Base-by-base conservation (phyloP, 148 eudicot genomes). In the Camellia lanceoleosa region DNA sequence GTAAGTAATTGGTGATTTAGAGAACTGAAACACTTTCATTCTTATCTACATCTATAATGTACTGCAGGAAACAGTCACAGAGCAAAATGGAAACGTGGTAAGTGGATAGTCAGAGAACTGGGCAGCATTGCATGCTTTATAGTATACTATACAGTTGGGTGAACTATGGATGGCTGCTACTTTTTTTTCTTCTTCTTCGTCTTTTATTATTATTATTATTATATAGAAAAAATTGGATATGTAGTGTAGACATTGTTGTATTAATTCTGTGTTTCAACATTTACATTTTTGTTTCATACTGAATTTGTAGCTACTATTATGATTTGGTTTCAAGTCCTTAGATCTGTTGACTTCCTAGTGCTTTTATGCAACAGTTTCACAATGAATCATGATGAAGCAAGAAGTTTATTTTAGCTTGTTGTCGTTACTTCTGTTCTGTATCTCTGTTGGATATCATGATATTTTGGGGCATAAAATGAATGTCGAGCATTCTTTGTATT, bases 1-100 rank as follows among this genome's bases (percentile, higher is more conserved):
- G 93, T 88, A 78, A 75, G 73, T 63, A 19, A 46, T 76, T 13
- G 13, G 63, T 54, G 62, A 55, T 54, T 41, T 54, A 23, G 63
- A 4, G 47, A 47, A 69, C 20, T 5, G 54, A 7, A 55, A n/a
- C 61, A 10, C 47, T 10, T 20, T 10, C 4, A 1, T 19, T 20
- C 44, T 51, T 47, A 71, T 16, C 41, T 72, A 15, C 19, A 14
- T 69, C 3, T 16, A n/a, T 78, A 56, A 38, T 71, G 10, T 43
- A 9, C 73, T 10, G 54, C 83, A 84, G 86, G 83, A 76, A 19
- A 52, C 67, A 52, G 16, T 41, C 15, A 60, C 55, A 8, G 72
- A 69, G 47, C 71, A 62, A 51, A 74, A 69, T 42, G 78, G 70
- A n/a, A 67, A 79, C 43, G 59, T 46, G 68, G 59, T 70, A 12